Evolutionary conservation across 257 asterid genomes (phyloP), one percentile per base, ranked within the genome.

Genomic region (Mentha longifolia): DNA sequence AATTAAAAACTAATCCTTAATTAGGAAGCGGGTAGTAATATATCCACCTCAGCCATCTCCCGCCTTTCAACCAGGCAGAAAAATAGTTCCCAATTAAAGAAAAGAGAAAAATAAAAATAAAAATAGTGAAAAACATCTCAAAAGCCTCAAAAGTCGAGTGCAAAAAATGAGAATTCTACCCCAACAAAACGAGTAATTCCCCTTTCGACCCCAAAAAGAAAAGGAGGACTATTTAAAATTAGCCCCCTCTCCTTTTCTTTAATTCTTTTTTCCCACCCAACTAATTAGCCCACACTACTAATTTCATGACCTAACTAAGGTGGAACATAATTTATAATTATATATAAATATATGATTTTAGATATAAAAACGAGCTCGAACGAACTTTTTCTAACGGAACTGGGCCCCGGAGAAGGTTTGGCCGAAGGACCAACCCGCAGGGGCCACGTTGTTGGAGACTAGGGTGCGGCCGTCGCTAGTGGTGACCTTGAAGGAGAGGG

Each of bases 351-450:
- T 33, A 15, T n/a, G 0, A 63, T 13, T 1, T 12, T 17, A 39
- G 12, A 7, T 1, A n/a, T 31, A 28, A 28, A 11, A 0, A 3
- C 61, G 61, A 28, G 37, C n/a, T 16, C 15, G 6, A 31, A 16
- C 22, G 1, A 6, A 5, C 0, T 3, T 2, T 43, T 54, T n/a
- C n/a, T 75, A 87, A 68, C 70, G 87, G 79, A 92, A 92, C 35
- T 89, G 96, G 28, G 89, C 94, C 14, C 98, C 98, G 62, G 91
- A 33, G 41, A 73, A 92, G 12, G 98, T 92, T 81, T 92, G 96
- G 17, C 98, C 98, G 33, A 81, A 92, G 45, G 94, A 88, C 98
- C 98, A 92, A 0, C 88, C 49, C 6, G 91, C 80, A 6, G 90
- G 96, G 15, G 89, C 92, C 22, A 62, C 95, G 71, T 86, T 89